Conservation (phyloP, 305 asterid species). For the Salvia sclarea region DNA sequence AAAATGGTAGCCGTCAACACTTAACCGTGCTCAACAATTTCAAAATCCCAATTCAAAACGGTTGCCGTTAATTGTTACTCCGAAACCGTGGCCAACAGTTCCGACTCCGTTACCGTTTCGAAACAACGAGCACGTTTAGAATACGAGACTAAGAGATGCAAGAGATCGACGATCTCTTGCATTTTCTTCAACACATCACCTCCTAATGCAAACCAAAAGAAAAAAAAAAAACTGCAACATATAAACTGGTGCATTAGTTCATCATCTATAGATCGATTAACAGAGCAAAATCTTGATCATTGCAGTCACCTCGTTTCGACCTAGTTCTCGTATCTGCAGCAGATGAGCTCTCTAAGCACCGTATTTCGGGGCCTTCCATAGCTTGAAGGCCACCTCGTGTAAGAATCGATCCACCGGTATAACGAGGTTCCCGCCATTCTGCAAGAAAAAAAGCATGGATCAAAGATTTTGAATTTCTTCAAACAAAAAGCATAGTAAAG, state of each 20-base stretch:
- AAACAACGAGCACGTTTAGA: too few relatives aligned
- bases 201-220: too few relatives aligned
- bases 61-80: too few relatives aligned
- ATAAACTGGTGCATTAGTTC: not conserved
- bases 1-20: too few relatives aligned
- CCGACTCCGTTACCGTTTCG: too few relatives aligned
- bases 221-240: too few relatives aligned
- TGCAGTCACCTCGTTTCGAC: not conserved
- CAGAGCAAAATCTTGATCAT: not conserved
- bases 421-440: conserved; percentile 71
- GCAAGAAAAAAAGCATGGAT: conserved; percentile 34
- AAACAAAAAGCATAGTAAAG: not conserved
- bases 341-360: conserved; percentile 66
- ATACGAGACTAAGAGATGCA: too few relatives aligned
- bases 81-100: too few relatives aligned
- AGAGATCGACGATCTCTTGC: not conserved
- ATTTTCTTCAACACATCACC: not conserved
- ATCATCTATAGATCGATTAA: not conserved
- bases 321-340: not conserved
- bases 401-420: conserved; percentile 81
- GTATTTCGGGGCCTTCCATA: conserved; percentile 96
- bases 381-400: conserved; percentile 87
- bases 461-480: not conserved
- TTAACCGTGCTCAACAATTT: too few relatives aligned
- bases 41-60: too few relatives aligned